Evolutionary conservation across 805 yeast genomes (phyloP).

Genomic region (Monosporozyma yasuniensis): DNA sequence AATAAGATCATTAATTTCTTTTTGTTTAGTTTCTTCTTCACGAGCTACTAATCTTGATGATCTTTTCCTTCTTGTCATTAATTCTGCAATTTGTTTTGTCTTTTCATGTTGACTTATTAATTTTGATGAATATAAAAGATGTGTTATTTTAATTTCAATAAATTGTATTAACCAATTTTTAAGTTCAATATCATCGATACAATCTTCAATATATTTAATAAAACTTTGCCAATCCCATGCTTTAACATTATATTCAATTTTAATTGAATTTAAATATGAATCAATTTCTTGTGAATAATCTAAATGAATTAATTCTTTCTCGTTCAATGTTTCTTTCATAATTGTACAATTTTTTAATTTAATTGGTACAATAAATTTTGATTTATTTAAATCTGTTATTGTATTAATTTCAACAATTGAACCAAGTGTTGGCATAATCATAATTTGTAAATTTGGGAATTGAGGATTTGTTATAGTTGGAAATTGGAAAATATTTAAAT

Average conservation of each 20-base stretch:
- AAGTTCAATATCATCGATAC: slow-evolving; percentile 7
- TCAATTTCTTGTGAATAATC: slow-evolving; percentile 27
- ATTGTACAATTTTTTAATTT: slow-evolving; percentile 26
- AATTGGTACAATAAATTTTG: slow-evolving; percentile 14
- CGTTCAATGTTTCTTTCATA: slow-evolving; percentile 7
- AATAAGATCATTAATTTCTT: slow-evolving; percentile 36
- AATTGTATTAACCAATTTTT: slow-evolving; percentile 1
- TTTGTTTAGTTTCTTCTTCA: slow-evolving; percentile 45
- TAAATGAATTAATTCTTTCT: slow-evolving; percentile 19
- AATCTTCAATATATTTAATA: slow-evolving; percentile 10
- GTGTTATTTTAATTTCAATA: slow-evolving; percentile 5
- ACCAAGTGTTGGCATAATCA: slow-evolving; percentile 22
- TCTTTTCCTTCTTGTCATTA: slow-evolving; percentile 61
- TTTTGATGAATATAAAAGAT: slow-evolving; percentile 22
- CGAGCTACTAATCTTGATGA: slow-evolving; percentile 67
- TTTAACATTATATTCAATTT: slow-evolving; percentile 16
- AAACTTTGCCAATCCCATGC: slow-evolving; percentile 23
- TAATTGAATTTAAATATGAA: slow-evolving; percentile 19
- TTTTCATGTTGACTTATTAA: slow-evolving; percentile 39
- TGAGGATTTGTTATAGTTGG: slow-evolving; percentile 14
- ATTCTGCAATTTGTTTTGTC: slow-evolving; percentile 52
- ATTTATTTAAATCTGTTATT: background rate
- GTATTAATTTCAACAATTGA: slow-evolving; percentile 14
- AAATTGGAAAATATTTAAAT: slow-evolving; percentile 22
- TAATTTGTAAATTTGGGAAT: slow-evolving; percentile 10